Evolutionary conservation across 768 basidiomycete species (phyloP), one percentile per base, ranked within the genome.

Genomic region (Stropharia rugosoannulata): DNA sequence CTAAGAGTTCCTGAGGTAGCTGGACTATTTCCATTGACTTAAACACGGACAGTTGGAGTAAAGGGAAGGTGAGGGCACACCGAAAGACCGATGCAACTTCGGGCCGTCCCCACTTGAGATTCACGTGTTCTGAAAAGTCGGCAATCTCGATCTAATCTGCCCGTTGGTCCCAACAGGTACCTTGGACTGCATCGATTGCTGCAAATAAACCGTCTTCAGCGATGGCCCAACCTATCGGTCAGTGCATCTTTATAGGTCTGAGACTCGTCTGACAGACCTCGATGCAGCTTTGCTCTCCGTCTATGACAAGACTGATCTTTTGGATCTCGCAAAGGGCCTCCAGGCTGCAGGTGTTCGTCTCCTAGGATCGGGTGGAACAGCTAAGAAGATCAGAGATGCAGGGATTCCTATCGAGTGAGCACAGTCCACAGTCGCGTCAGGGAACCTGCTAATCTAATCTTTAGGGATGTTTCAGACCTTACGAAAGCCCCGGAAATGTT

Each of bases 401-500:
- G 95, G 93, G 8, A 84, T 98, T 59, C 78, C 86, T 35, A 95
- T 98, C 64, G 86, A 93, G 96, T 93, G 67, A 61, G 92, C 81
- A 22, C 49, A 51, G 18, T 41, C 2, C 22, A 11, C 11, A 25
- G 57, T 51, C 29, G 41, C 47, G n/a, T 42, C 12, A 12, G 39
- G 38, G 51, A 51, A 37, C 29, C 0, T 13, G 46, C 51, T n/a
- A 55, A n/a, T 32, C n/a, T 43, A 16, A n/a, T 16, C 3, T 16
- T 3, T 51, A 99, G 97, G 60, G 97, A 99, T 82, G 95, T 99
- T 52, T 92, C 96, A 4, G 89, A 93, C 68, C 89, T 98, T 73
- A 98, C 97, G 47, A 96, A 95, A 66, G 95, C 95, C 0, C 96
- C 97, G 4, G 97, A 99, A 73, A 98, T 99, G 95, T 82, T 99